Base-by-base conservation (phyloP, 148 eudicot species). In the Limonium bicolor region DNA sequence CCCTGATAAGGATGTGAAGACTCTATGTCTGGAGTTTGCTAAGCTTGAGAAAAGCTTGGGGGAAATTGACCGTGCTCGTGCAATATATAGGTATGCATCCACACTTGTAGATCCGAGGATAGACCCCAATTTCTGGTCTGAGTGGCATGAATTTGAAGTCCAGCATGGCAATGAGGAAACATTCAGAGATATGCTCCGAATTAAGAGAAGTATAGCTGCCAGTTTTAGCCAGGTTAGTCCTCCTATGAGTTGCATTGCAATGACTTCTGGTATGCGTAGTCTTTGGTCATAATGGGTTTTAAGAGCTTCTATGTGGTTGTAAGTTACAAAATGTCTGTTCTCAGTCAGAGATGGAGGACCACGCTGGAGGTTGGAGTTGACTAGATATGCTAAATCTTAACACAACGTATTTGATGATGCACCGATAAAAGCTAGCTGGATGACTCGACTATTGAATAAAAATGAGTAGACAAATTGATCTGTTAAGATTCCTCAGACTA, bases 151-250 rank as follows among this genome's bases (percentile, higher is more conserved):
- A 5, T 86, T 86, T 54, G 96, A 86, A 61, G 94, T 78, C 37
- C 80, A 86, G 14, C 88, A 82, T 67, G 96, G 96, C 14, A 82
- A 86, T 53, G 85, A 82, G 47, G 96, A 82, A 50, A 86, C 96
- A 31, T 86, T 86, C 58, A 47, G 82, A 27, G 96, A 86, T 41
- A 78, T 82, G 96, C 77, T 76, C 12, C 78, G 94, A 10, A 70
- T 82, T 10, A 86, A 76, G 49, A 62, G 88, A 47, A 86, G 69
- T 60, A 79, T 78, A 36, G 42, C 79, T 64, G 82, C 94, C 11
- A 78, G 79, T 36, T 79, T 53, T 46, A 86, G 94, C 53, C 94
- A 73, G 80, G 96, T 86, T 55, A 17, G 23, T 19, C 37, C 1
- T 3, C 28, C 28, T 4, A 8, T 28, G 6, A 9, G 15, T 18